Evolutionary conservation across 2,329 filamentous ascomycete genomes (phyloP), one percentile per base, ranked within the genome.

Genomic region (Lasiodiplodia sp.): DNA sequence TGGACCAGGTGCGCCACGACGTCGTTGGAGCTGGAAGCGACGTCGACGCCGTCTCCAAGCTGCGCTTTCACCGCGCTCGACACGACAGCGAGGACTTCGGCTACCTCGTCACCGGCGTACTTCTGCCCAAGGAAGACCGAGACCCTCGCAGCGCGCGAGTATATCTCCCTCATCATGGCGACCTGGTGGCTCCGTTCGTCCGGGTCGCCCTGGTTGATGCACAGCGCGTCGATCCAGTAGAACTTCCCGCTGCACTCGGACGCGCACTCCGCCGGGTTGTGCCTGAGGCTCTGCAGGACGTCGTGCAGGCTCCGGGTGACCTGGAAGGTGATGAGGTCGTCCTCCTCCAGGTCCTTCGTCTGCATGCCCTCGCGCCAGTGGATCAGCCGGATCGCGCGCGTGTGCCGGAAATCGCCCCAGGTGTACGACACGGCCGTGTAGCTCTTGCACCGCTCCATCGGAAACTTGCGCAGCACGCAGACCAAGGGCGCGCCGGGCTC

Each of bases 181-280:
- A 73, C 71, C 51, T 73, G 72, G 2, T 55, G 38, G 5, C 52
- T 64, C 16, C 68, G 69, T 63, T 73, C 72, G 28, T 69, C 51
- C 2, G 67, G 2, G 21, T 71, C 68, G 7, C 51, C 40, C 31
- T 73, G 72, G n/a, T 73, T 69, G 40, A 73, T 72, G n/a, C 69
- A 72, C 2, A 71, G 10, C 12, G 70, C 70, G 16, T 73, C 72
- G 44, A 71, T 38, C 71, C 72, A 73, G 8, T 52, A n/a, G 23
- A 16, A 40, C 21, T 44, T 12, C 12, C 14, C 18, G 3, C 16
- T 6, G 6, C 6, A 44, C 16, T 4, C 16, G 40, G 40, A 8
- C 2, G n/a, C 18, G 14, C 37, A 47, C 0, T 16, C 10, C 11
- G 47, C 16, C 5, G 37, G 38, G 21, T 47, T 16, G 25, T 34